phyloP scores from a whole-genome alignment of 306 rosid genomes.

The Sicyos baderoa region DNA sequence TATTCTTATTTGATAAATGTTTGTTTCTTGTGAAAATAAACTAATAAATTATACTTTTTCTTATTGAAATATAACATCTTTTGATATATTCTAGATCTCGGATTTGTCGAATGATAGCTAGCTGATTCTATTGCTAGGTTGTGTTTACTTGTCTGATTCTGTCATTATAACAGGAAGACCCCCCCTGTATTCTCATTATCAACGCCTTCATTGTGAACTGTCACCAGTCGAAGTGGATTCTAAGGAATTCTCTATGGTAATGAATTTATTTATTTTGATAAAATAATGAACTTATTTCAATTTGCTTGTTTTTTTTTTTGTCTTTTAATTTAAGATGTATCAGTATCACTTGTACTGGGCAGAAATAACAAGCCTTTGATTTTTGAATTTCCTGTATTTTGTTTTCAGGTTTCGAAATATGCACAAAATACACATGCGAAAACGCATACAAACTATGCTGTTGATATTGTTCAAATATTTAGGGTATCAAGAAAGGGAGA shows the following conservation, averaged over 20 bases:
- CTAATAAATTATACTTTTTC: not conserved
- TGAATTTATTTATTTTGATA: too few species aligned
- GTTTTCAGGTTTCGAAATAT: constrained; percentile 63
- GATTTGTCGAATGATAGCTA: not conserved
- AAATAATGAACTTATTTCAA: constrained; percentile 22
- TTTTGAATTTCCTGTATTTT: constrained; percentile 1
- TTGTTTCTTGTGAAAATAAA: not conserved
- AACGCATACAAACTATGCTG: constrained; percentile 74
- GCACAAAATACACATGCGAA: constrained; percentile 75
- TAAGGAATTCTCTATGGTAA: constrained; percentile 75
- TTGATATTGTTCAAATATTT: constrained; percentile 63
- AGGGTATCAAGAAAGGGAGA: constrained; percentile 59
- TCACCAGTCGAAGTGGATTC: constrained; percentile 47
- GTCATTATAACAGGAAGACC: constrained; percentile 54
- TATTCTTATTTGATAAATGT: not conserved
- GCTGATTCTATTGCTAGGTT: not conserved
- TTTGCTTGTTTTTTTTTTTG: not conserved
- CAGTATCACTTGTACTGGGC: not conserved
- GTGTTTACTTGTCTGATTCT: constrained; percentile 15
- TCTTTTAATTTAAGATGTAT: constrained; percentile 3
- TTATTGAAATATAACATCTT: not conserved
- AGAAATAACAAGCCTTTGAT: constrained; percentile 21
- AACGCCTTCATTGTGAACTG: constrained; percentile 65
- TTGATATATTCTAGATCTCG: constrained; percentile 14
- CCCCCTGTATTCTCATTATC: constrained; percentile 68